A percentile compares a stretch with the other conserved stretches of the same genome.
Evolutionary conservation across 2,329 filamentous ascomycete species (phyloP).

Genomic region (Microcyclospora tardicrescens): DNA sequence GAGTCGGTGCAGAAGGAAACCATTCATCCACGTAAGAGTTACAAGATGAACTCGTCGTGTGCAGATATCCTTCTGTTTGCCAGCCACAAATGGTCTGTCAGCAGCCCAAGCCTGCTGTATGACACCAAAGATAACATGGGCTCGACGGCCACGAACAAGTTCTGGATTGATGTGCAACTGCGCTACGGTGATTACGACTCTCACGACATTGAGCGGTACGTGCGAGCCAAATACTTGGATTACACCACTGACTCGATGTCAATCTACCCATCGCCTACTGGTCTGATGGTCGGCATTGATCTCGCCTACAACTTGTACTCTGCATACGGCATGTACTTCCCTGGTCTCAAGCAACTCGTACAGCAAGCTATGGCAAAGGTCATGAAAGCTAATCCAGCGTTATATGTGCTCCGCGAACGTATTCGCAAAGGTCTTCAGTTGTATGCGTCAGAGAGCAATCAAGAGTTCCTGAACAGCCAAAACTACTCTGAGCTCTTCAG

Average conservation of each 20-base stretch:
- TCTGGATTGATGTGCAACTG: constrained; percentile 95
- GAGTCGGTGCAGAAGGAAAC: constrained; percentile 98
- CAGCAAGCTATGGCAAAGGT: constrained; percentile 99
- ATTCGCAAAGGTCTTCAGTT: constrained; percentile 96
- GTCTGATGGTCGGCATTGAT: constrained; percentile 95
- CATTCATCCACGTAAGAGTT: constrained; percentile 96
- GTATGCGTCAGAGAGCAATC: constrained; percentile 96
- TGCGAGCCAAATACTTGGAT: constrained; percentile 93
- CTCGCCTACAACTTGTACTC: constrained; percentile 97
- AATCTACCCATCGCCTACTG: constrained; percentile 93
- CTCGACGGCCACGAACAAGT: constrained; percentile 91
- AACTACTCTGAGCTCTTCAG: constrained; percentile 99
- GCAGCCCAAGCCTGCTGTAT: constrained; percentile 79
- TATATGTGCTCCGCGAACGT: constrained; percentile 93
- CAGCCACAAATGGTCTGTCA: constrained; percentile 98
- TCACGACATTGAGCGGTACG: constrained; percentile 96
- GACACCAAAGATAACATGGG: constrained; percentile 96
- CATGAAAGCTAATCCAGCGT: constrained; percentile 96
- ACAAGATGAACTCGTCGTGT: constrained; percentile 99
- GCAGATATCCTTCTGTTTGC: constrained; percentile 95
- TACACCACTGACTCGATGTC: constrained; percentile 98
- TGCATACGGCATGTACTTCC: constrained; percentile 97
- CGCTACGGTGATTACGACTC: constrained; percentile 98
- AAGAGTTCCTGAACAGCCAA: constrained; percentile 97
- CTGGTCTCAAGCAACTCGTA: constrained; percentile 83